Conservation (phyloP, 306 rosid genomes). For the Pterocarpus macrocarpus region DNA sequence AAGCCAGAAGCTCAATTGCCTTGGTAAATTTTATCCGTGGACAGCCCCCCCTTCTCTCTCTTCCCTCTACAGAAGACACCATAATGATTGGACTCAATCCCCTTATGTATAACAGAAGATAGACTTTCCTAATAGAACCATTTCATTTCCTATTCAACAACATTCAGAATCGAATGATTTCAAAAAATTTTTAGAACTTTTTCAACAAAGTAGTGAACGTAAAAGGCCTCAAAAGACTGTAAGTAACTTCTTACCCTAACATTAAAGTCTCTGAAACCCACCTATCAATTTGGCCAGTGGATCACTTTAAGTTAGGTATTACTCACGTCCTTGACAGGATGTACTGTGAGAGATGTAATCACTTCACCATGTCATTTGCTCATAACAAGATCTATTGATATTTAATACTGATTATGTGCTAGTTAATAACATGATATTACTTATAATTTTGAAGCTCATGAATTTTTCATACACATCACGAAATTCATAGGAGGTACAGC, state of each 20-base stretch:
- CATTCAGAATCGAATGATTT: neutral
- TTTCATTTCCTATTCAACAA: constrained; percentile 6
- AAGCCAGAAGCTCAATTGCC: neutral
- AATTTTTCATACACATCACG: neutral
- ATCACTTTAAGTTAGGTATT: neutral
- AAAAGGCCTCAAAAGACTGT: constrained; percentile 9
- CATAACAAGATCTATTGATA: constrained; percentile 9
- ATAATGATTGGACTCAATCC: constrained; percentile 3
- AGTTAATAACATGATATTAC: constrained; percentile 15
- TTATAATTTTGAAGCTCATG: constrained; percentile 27
- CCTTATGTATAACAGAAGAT: neutral
- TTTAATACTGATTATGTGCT: neutral
- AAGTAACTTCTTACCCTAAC: constrained; percentile 9
- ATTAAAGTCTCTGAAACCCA: neutral
- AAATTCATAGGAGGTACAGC: neutral
- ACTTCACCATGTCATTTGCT: neutral
- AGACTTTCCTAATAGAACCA: constrained; percentile 18
- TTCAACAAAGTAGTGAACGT: neutral
- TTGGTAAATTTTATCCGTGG: neutral
- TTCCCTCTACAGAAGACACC: neutral
- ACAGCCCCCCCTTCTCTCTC: no score
- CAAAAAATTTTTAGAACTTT: neutral
- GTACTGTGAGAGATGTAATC: neutral
- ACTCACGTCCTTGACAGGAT: constrained; percentile 14
- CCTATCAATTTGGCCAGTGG: neutral